These are phyloP conservation scores for Exophiala phaeomuriformis DNA, from an alignment of 2,329 filamentous ascomycete genomes.

Conservation along the genomic window DNA sequence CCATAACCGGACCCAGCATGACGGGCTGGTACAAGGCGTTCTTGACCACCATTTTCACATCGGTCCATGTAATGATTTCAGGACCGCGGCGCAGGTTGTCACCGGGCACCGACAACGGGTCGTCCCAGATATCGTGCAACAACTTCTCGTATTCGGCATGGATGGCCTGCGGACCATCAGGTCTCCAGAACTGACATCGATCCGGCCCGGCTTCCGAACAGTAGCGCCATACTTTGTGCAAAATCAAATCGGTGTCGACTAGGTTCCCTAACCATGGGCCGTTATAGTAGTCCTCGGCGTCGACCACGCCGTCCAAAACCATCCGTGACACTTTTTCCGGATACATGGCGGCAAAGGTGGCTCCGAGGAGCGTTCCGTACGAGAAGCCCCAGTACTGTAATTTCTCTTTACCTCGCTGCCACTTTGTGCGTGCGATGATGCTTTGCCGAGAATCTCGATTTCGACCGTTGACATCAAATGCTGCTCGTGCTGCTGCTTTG, in stretches of 20 bases:
- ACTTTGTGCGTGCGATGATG: constrained; percentile 35
- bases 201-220: constrained; percentile 45
- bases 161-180: constrained; percentile 14
- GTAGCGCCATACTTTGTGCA: constrained; percentile 46
- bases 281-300: constrained; percentile 14
- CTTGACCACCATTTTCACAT: constrained; percentile 39
- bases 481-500: constrained; percentile 29
- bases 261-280: constrained; percentile 21
- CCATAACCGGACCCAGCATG: constrained; percentile 9
- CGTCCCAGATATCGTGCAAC: constrained; percentile 15
- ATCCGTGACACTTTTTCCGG: constrained; percentile 8
- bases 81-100: constrained; percentile 1
- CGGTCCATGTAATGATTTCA: constrained; percentile 45
- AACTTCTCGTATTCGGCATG: constrained; percentile 19
- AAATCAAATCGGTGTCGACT: constrained; percentile 6
- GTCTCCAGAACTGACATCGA: constrained; percentile 7
- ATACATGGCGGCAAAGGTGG: constrained; percentile 14
- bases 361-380: constrained; percentile 11
- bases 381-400: constrained; percentile 16
- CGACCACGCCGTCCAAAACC: constrained; percentile 13
- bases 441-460: constrained; percentile 31
- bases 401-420: constrained; percentile 42
- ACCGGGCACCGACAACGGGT: constrained; percentile 10
- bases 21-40: constrained; percentile 11
- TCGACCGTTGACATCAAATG: constrained; percentile 45